Percentiles rank a stretch among this genome's conserved stretches.
These are phyloP conservation scores for Medicago ruthenica DNA, from an alignment of 306 rosid species.

Conservation along the genomic window DNA sequence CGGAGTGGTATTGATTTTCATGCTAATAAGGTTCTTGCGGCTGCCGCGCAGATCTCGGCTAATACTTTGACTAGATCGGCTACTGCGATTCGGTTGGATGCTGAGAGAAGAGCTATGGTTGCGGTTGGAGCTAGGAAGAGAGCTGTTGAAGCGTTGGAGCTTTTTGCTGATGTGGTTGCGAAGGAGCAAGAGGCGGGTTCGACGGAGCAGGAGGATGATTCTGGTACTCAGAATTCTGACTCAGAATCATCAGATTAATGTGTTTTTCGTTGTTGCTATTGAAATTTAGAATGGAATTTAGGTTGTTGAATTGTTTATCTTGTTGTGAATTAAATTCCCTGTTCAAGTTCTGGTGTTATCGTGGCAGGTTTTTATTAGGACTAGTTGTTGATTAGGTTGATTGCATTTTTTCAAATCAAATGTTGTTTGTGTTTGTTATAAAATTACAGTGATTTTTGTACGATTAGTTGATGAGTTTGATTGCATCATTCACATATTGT, in stretches of 20 bases:
- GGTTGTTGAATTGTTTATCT: constrained; percentile 24
- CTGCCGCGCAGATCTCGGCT: constrained; percentile 63
- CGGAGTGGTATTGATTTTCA: constrained; percentile 36
- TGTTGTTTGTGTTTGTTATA: constrained; percentile 1
- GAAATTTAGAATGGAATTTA: constrained; percentile 35
- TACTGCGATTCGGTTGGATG: constrained; percentile 46
- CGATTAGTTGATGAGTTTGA: constrained; percentile 31
- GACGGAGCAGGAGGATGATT: neutral
- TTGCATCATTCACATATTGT: constrained; percentile 32
- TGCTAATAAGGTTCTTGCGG: constrained; percentile 52
- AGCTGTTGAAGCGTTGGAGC: constrained; percentile 66
- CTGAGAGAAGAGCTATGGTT: constrained; percentile 57
- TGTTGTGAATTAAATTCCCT: constrained; percentile 1
- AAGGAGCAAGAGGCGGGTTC: constrained; percentile 37
- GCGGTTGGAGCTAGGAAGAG: constrained; percentile 64
- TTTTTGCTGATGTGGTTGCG: constrained; percentile 44
- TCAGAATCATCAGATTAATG: constrained; percentile 9
- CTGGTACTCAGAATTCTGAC: constrained; percentile 27
- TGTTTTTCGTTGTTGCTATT: constrained; percentile 32
- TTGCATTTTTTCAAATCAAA: constrained; percentile 26
- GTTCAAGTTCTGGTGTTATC: neutral
- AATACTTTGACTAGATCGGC: constrained; percentile 57
- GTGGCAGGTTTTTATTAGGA: constrained; percentile 35
- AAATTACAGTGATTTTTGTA: constrained; percentile 18
- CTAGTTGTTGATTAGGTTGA: constrained; percentile 33